A percentile compares a stretch with the other conserved stretches of the same genome.
Conservation (phyloP, 768 basidiomycete genomes). For the Tricholoma bakamatsutake region DNA sequence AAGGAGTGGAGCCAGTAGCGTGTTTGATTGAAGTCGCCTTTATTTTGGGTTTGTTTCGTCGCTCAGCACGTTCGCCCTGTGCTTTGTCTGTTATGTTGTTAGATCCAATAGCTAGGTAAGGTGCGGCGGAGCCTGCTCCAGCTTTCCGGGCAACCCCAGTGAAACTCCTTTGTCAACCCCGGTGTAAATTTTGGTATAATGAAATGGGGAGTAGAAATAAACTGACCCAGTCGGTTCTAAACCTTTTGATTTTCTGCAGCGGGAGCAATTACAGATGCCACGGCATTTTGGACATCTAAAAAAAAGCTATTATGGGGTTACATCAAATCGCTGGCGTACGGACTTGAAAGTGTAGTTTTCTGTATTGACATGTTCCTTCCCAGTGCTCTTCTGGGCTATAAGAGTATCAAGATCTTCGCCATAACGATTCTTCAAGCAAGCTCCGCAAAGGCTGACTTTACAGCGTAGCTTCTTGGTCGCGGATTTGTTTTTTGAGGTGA, state of each 20-base stretch:
- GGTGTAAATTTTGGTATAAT: neutral
- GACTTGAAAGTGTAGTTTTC: slow-evolving; percentile 50
- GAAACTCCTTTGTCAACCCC: neutral
- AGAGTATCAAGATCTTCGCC: slow-evolving; percentile 42
- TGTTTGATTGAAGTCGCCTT: neutral
- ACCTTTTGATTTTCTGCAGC: slow-evolving; percentile 60
- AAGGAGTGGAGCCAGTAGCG: neutral
- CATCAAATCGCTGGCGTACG: slow-evolving; percentile 4
- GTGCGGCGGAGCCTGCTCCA: slow-evolving; percentile 1
- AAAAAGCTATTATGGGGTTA: neutral
- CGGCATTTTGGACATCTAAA: slow-evolving; percentile 65
- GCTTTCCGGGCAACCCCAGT: neutral
- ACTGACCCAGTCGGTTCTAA: slow-evolving; percentile 54
- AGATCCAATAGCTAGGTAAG: neutral
- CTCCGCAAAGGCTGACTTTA: slow-evolving; percentile 52
- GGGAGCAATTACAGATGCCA: slow-evolving; percentile 60
- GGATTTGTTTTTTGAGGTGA: slow-evolving; percentile 14
- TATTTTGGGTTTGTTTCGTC: slow-evolving; percentile 5
- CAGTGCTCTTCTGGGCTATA: slow-evolving; percentile 20
- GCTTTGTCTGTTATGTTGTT: neutral
- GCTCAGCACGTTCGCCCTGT: slow-evolving; percentile 8
- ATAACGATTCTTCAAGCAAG: slow-evolving; percentile 67
- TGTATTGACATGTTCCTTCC: slow-evolving; percentile 18
- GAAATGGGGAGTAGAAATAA: neutral
- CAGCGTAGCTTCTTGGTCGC: slow-evolving; percentile 37